Percentiles rank a stretch among this genome's conserved stretches.
phyloP scores from a whole-genome alignment of 2,329 filamentous ascomycete genomes.

The Davidsoniella virescens region DNA sequence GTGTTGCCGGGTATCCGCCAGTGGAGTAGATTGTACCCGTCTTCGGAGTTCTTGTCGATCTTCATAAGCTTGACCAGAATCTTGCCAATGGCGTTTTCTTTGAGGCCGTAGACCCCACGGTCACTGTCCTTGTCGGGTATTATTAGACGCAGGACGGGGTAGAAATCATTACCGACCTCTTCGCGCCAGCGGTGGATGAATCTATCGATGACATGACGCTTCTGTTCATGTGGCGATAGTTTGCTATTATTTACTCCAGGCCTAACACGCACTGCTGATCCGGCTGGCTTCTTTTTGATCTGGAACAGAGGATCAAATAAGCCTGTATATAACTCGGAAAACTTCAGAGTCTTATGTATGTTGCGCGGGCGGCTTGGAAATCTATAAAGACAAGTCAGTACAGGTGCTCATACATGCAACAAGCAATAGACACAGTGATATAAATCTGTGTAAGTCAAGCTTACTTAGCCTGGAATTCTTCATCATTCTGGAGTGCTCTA shows the following conservation, averaged over 20 bases:
- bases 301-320: slow-evolving; percentile 71
- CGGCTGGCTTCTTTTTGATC: slow-evolving; percentile 59
- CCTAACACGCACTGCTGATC: slow-evolving; percentile 39
- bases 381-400: slow-evolving; percentile 25
- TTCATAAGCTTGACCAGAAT: slow-evolving; percentile 84
- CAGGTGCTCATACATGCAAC: not conserved
- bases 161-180: slow-evolving; percentile 83
- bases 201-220: slow-evolving; percentile 63
- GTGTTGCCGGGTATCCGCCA: slow-evolving; percentile 79
- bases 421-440: no score
- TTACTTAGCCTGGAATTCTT: slow-evolving; percentile 31
- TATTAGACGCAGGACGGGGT: slow-evolving; percentile 80
- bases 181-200: slow-evolving; percentile 79
- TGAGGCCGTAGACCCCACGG: slow-evolving; percentile 81
- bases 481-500: slow-evolving; percentile 22
- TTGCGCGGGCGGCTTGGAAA: slow-evolving; percentile 76
- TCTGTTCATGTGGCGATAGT: slow-evolving; percentile 58
- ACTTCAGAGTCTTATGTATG: slow-evolving; percentile 60
- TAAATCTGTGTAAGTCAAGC: not conserved
- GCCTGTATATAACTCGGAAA: slow-evolving; percentile 58
- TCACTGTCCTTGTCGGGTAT: slow-evolving; percentile 87
- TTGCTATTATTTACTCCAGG: slow-evolving; percentile 41
- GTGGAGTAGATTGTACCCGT: slow-evolving; percentile 68
- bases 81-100: slow-evolving; percentile 81
- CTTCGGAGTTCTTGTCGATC: slow-evolving; percentile 79